Percentiles rank a stretch among this genome's conserved stretches.
Evolutionary conservation across 1,284 basidiomycete species (phyloP).

Genomic region (Austropuccinia psidii): DNA sequence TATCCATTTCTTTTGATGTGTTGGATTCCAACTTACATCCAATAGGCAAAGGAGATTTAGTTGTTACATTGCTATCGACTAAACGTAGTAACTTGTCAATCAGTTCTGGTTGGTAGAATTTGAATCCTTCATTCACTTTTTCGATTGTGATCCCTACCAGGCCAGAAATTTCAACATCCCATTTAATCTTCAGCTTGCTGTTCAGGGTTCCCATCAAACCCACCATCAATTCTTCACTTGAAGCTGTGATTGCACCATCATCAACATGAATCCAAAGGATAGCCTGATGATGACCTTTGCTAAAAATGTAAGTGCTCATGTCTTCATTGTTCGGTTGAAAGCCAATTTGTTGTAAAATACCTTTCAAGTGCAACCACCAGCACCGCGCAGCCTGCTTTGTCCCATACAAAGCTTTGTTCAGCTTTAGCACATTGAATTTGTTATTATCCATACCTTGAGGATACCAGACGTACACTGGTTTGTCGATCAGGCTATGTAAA

Average conservation of each 20-base stretch:
- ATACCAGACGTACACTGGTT: background rate
- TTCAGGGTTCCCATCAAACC: background rate
- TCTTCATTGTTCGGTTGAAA: background rate
- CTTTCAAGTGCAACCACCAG: background rate
- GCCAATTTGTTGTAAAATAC: background rate
- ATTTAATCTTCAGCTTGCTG: background rate
- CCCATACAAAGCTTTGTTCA: background rate
- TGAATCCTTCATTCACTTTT: background rate
- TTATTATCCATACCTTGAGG: background rate
- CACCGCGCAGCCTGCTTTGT: background rate
- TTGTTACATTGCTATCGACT: no score
- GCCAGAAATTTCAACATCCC: background rate
- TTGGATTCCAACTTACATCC: no score
- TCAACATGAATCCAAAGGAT: constrained; percentile 1
- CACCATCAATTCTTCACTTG: background rate
- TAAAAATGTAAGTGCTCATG: background rate
- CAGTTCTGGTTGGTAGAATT: background rate
- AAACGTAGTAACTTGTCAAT: no score
- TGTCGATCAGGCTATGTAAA: background rate
- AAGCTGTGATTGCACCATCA: background rate
- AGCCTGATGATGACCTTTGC: background rate
- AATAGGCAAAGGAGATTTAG: no score
- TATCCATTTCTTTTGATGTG: background rate
- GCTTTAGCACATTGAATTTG: background rate
- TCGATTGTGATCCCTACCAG: background rate